These are phyloP conservation scores for Amylostereum areolatum DNA, from an alignment of 1,284 basidiomycete genomes.

Conservation along the genomic window DNA sequence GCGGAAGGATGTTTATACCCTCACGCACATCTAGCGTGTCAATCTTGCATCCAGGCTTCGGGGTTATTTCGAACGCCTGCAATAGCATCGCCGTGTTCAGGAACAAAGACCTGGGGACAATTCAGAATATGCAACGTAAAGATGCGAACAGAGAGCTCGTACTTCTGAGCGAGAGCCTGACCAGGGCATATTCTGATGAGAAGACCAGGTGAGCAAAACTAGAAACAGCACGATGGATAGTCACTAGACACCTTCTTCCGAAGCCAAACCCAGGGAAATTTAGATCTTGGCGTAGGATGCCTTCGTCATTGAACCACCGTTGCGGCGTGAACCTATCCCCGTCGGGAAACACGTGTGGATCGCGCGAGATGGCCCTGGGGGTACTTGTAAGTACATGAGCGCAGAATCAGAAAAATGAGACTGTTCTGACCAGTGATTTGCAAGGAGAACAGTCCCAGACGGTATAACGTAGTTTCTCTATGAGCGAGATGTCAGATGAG, in stretches of 20 bases:
- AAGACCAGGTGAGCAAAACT: not conserved
- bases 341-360: conserved; percentile 51
- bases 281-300: conserved; percentile 42
- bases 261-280: conserved; percentile 54
- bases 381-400: not conserved
- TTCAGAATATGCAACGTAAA: no score
- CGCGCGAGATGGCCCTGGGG: conserved; percentile 44
- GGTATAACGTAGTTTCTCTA: conserved; percentile 53
- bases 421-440: conserved; percentile 47
- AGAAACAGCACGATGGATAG: not conserved
- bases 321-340: conserved; percentile 53
- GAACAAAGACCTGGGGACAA: conserved; percentile 38
- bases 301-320: conserved; percentile 48
- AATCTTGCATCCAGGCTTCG: conserved; percentile 44
- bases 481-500: not conserved
- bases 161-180: conserved; percentile 12
- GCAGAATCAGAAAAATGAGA: not conserved
- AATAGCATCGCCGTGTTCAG: conserved; percentile 51
- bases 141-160: no score
- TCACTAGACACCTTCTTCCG: conserved; percentile 37
- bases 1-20: conserved; percentile 49
- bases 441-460: conserved; percentile 48
- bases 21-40: conserved; percentile 52
- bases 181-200: conserved; percentile 11
- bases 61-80: conserved; percentile 53